Evolutionary conservation across 2,329 filamentous ascomycete species (phyloP).

Genomic region (Nothomitra cinnamomea): DNA sequence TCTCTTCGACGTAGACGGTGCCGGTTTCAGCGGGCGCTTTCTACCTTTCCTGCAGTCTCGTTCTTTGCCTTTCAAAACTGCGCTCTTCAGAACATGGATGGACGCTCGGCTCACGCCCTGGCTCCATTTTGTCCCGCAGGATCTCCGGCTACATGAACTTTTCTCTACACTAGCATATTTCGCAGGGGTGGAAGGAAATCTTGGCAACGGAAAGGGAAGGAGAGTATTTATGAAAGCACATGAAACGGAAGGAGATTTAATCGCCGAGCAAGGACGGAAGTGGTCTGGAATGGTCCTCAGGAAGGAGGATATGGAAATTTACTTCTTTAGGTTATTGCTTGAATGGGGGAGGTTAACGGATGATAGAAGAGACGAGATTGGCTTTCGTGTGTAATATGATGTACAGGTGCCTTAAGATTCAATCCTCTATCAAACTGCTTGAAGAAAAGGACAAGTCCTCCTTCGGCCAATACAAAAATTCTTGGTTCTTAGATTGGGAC

Average conservation of each 20-base stretch:
- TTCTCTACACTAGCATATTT: slow-evolving; percentile 56
- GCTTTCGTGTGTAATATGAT: slow-evolving; percentile 11
- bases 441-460: not conserved
- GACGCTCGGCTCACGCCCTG: slow-evolving; percentile 20
- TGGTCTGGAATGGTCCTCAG: slow-evolving; percentile 48
- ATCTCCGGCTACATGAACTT: slow-evolving; percentile 16
- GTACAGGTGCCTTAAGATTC: not conserved
- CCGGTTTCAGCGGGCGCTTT: slow-evolving; percentile 12
- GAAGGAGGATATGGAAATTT: slow-evolving; percentile 63
- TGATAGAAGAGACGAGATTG: slow-evolving; percentile 35
- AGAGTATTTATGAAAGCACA: slow-evolving; percentile 32
- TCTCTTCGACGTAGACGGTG: slow-evolving; percentile 13
- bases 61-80: slow-evolving; percentile 17
- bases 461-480: not conserved
- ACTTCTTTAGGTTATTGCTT: slow-evolving; percentile 58
- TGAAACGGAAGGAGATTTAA: slow-evolving; percentile 40
- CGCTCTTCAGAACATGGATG: slow-evolving; percentile 21
- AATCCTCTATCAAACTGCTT: not conserved
- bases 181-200: slow-evolving; percentile 31
- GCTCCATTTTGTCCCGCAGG: slow-evolving; percentile 21
- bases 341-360: slow-evolving; percentile 60
- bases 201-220: slow-evolving; percentile 26
- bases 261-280: slow-evolving; percentile 44
- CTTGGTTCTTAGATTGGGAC: no score
- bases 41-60: slow-evolving; percentile 10